Conservation (phyloP, 208 protist genomes). For the Leishmania tarentolae region DNA sequence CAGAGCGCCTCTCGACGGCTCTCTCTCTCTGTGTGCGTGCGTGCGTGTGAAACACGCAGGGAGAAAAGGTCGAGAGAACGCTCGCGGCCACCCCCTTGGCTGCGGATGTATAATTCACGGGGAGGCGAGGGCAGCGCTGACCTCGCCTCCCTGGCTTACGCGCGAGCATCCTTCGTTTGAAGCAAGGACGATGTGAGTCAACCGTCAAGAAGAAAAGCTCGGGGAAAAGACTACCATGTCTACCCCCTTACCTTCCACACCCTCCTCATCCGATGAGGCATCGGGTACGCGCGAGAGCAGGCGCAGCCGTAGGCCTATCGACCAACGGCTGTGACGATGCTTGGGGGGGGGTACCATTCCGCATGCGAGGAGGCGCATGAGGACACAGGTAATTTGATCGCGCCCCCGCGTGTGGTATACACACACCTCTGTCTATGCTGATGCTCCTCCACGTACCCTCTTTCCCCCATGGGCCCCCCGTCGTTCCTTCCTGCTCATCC, state of each 20-base stretch:
- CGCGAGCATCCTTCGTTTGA: neutral
- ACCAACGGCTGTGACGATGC: neutral
- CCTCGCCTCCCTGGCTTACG: neutral
- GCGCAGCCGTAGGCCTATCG: neutral
- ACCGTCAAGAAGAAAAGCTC: neutral
- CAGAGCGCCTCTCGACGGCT: neutral
- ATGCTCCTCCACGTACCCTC: neutral
- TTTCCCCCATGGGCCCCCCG: neutral
- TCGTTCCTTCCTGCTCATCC: neutral
- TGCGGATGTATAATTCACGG: neutral
- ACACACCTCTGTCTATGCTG: neutral
- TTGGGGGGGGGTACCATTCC: neutral
- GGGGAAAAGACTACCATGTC: neutral
- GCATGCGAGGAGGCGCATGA: neutral
- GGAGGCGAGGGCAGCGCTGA: no score
- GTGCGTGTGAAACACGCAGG: neutral
- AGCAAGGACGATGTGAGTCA: neutral
- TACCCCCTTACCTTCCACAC: neutral
- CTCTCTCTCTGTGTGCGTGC: neutral
- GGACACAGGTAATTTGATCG: neutral
- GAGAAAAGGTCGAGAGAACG: neutral
- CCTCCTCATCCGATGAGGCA: neutral
- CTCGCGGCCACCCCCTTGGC: neutral
- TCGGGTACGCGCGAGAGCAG: neutral
- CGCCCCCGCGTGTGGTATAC: neutral